phyloP scores from a whole-genome alignment of 2,329 filamentous ascomycete species.

The Colletotrichum sansevieriae region DNA sequence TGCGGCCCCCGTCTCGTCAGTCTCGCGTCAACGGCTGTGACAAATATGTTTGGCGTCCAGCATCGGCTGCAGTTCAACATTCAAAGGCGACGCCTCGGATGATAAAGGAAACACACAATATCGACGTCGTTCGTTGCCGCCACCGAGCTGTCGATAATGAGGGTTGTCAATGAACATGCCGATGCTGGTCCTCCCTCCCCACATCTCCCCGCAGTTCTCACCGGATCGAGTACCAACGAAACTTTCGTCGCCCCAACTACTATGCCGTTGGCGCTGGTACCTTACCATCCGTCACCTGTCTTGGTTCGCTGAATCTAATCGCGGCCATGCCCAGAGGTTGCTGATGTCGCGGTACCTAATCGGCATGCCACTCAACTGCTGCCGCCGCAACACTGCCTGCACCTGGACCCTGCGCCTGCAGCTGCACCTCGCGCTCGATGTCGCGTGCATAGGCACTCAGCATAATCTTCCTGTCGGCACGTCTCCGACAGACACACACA shows the following conservation, averaged over 20 bases:
- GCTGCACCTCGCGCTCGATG: constrained; percentile 14
- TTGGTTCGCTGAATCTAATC: constrained; percentile 23
- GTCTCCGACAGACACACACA: constrained; percentile 9
- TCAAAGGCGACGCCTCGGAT: not conserved
- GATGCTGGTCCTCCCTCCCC: constrained; percentile 7
- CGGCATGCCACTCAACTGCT: constrained; percentile 16
- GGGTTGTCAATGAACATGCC: not conserved
- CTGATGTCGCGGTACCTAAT: constrained; percentile 31
- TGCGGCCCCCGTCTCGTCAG: constrained; percentile 14
- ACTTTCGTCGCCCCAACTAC: constrained; percentile 1
- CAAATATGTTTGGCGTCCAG: constrained; percentile 2
- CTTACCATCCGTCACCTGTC: constrained; percentile 34
- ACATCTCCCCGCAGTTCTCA: constrained; percentile 10
- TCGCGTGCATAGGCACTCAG: constrained; percentile 23
- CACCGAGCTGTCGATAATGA: not conserved
- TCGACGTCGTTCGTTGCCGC: not conserved
- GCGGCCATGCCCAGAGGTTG: constrained; percentile 12
- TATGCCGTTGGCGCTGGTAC: constrained; percentile 15
- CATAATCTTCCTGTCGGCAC: constrained; percentile 18
- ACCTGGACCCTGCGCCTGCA: constrained; percentile 20
- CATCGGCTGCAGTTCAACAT: constrained; percentile 1
- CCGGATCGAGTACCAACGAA: constrained; percentile 21
- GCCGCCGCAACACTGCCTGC: not conserved
- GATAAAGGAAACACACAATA: not conserved
- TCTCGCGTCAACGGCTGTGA: constrained; percentile 6